phyloP scores from a whole-genome alignment of 257 asterid genomes.

The Mitragyna speciosa region DNA sequence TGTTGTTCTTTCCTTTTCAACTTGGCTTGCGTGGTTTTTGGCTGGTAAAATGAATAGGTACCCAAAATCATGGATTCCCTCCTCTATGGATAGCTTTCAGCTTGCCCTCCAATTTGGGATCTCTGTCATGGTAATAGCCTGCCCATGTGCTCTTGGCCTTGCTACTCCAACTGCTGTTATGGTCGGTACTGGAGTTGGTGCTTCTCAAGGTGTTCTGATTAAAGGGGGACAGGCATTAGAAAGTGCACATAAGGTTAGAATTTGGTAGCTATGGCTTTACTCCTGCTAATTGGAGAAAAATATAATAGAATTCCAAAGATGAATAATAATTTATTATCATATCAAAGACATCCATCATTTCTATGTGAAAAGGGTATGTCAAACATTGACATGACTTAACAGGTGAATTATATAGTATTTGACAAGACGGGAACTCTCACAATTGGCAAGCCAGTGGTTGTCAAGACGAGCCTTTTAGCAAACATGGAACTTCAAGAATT shows the following conservation, averaged over 20 bases:
- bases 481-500: slow-evolving; percentile 51
- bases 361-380: not conserved
- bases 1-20: slow-evolving; percentile 34
- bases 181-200: slow-evolving; percentile 88
- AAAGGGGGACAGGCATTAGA: slow-evolving; percentile 93
- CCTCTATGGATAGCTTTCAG: slow-evolving; percentile 74
- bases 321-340: not conserved
- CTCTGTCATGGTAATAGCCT: slow-evolving; percentile 88
- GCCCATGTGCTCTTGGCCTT: slow-evolving; percentile 89
- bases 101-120: slow-evolving; percentile 89
- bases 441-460: slow-evolving; percentile 76
- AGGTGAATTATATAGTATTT: slow-evolving; percentile 72
- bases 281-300: not conserved
- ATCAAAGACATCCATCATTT: not conserved
- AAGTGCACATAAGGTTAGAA: slow-evolving; percentile 70
- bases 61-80: slow-evolving; percentile 69
- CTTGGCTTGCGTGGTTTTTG: slow-evolving; percentile 49
- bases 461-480: slow-evolving; percentile 50
- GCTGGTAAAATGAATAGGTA: slow-evolving; percentile 60
- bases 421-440: slow-evolving; percentile 94
- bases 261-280: not conserved
- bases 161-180: slow-evolving; percentile 93
- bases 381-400: slow-evolving; percentile 7
- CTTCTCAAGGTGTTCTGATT: slow-evolving; percentile 77
- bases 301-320: not conserved